Conservation (phyloP, 768 basidiomycete species). For the Boletellus ananiceps region DNA sequence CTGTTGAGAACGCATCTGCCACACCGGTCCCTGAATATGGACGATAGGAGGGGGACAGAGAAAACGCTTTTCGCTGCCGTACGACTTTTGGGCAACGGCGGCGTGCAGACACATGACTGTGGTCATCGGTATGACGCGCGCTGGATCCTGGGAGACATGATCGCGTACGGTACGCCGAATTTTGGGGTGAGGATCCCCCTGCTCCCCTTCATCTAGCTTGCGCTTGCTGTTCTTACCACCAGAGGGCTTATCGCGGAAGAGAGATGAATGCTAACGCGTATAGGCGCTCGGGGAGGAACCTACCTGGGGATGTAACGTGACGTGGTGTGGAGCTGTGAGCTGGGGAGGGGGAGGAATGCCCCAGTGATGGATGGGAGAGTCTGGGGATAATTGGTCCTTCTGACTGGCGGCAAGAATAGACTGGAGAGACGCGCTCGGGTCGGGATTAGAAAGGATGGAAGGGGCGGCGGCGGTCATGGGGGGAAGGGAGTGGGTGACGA, state of each 20-base stretch:
- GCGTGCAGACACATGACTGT: constrained; percentile 88
- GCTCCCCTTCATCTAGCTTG: constrained; percentile 62
- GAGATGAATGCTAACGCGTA: constrained; percentile 24
- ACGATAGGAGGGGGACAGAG: constrained; percentile 92
- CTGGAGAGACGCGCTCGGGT: constrained; percentile 37
- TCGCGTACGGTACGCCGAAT: constrained; percentile 82
- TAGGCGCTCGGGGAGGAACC: constrained; percentile 27
- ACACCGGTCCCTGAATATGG: constrained; percentile 84
- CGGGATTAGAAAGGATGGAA: constrained; percentile 36
- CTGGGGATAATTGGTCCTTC: constrained; percentile 30
- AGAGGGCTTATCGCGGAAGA: constrained; percentile 23
- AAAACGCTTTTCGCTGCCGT: constrained; percentile 93
- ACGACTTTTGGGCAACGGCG: constrained; percentile 93
- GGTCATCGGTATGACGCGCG: constrained; percentile 81
- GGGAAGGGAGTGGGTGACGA: constrained; percentile 27
- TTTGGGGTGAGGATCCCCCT: constrained; percentile 65
- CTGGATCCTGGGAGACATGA: constrained; percentile 71
- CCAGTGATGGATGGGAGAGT: constrained; percentile 37
- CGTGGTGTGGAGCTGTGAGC: constrained; percentile 28
- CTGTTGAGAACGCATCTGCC: constrained; percentile 77
- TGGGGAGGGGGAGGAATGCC: constrained; percentile 30
- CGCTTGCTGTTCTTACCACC: constrained; percentile 57
- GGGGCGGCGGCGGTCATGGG: constrained; percentile 28
- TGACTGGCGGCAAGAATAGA: constrained; percentile 33
- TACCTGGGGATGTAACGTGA: constrained; percentile 38